Base-by-base conservation (phyloP, 768 basidiomycete genomes). In the Pleurotus tuber-regium region DNA sequence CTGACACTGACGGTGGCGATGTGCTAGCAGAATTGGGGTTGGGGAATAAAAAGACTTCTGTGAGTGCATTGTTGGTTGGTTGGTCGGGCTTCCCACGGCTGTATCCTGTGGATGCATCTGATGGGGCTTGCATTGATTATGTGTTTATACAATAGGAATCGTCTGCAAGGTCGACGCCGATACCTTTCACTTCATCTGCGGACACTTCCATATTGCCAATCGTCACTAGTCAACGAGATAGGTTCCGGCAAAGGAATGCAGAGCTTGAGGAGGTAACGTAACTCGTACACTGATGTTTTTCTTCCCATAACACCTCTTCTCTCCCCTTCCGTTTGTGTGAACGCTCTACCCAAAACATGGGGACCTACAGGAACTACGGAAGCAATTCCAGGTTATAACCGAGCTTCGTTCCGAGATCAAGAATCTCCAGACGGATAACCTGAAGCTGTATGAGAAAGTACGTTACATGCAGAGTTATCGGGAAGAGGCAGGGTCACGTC, bases 381-480 rank as follows among this genome's bases (percentile, higher is more conserved):
- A 90, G 59, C 97, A 98, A 68, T 96, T 89, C 73, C 92, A 94
- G 54, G 81, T 86, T 52, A 95, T 98, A 53, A 92, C 93, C 0
- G 95, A 97, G 61, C 75, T 98, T n/a, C 86, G 95, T 14, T 71
- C 84, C 21, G 97, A 98, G 69, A 85, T 94, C 70, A 93, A 95
- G 66, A 83, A 82, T 50, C 77, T 99, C 31, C 96, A 98, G 68
- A 78, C 86, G 1, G 97, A 98, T 68, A 99, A 98, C 65, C 80
- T 99, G 39, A 98, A 99, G 67, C 73, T 98, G 54, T 98, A 98
- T 68, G 97, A 98, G 70, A 99, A 98, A 73, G 95, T 98, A 46
- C 85, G 95, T 54, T 98, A 98, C 66, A 97, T 98, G 86, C 95
- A 98, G 66, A 92, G 88, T 55, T 99, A 98, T 62, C 81, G 90